Conservation (phyloP, 768 basidiomycete genomes). For the Rhodotorula diobovata region DNA sequence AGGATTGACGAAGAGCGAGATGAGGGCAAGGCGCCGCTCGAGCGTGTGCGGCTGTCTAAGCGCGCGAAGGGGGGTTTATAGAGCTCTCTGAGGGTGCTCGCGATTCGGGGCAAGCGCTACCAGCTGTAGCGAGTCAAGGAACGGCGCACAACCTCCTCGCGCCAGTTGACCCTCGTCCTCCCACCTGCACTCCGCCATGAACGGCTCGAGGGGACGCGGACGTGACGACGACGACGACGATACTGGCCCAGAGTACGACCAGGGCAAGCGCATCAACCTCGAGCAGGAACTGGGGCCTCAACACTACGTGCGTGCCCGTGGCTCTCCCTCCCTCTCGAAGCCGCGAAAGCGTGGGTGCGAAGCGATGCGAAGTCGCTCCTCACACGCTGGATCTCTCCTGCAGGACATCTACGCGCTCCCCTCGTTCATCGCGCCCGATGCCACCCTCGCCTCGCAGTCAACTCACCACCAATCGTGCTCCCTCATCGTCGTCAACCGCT, state of each 20-base stretch:
- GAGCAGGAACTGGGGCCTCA: not conserved
- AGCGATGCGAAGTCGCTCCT: too few relatives aligned
- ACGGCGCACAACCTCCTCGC: too few relatives aligned
- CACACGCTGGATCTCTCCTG: too few relatives aligned
- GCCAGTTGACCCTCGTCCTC: not conserved
- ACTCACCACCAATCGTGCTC: constrained; percentile 24
- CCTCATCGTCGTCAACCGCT: constrained; percentile 36
- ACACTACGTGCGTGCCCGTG: constrained; percentile 18
- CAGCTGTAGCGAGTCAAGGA: not conserved
- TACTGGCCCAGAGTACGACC: not conserved
- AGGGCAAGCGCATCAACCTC: constrained; percentile 12
- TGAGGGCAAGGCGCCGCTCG: too few relatives aligned
- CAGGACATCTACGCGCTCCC: constrained; percentile 39
- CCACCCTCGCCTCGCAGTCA: constrained; percentile 8
- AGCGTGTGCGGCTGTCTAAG: too few relatives aligned
- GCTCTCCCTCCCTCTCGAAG: not conserved
- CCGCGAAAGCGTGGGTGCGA: too few relatives aligned
- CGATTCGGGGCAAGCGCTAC: too few relatives aligned
- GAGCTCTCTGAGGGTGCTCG: too few relatives aligned
- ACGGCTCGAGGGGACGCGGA: constrained; percentile 18
- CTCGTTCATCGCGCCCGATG: constrained; percentile 14
- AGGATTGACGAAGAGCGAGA: too few relatives aligned
- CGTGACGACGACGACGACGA: constrained; percentile 16
- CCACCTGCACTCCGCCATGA: not conserved
- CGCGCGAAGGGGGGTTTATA: too few relatives aligned